Evolutionary conservation across 2,329 filamentous ascomycete species (phyloP).

Genomic region (Colletotrichum aenigma): DNA sequence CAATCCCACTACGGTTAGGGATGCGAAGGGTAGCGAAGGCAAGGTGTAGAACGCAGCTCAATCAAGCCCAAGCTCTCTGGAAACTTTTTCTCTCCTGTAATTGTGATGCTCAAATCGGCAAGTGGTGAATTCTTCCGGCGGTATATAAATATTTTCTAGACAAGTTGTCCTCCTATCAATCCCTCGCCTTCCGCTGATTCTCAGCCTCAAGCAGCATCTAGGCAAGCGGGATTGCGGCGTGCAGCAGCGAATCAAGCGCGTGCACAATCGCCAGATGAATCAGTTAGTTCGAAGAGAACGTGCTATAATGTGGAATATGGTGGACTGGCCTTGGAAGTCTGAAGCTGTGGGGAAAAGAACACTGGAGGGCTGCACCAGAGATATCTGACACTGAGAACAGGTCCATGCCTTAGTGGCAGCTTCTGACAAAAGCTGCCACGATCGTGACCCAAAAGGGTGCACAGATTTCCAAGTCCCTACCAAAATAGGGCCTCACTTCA

Average conservation of each 20-base stretch:
- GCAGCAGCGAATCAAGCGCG: no score
- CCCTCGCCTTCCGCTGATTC: no score
- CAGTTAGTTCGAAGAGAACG: background rate
- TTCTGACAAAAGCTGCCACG: no score
- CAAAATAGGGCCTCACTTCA: no score
- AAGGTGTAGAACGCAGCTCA: background rate
- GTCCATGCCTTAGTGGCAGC: no score
- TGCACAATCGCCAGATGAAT: background rate
- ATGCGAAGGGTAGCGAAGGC: background rate
- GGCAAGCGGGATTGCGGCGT: no score
- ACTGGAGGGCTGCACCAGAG: background rate
- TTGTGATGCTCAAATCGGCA: no score
- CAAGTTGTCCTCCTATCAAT: no score
- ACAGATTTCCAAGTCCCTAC: no score
- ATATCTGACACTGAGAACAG: background rate
- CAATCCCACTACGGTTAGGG: background rate
- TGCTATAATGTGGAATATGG: background rate
- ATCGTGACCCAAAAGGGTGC: no score
- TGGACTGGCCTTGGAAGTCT: background rate
- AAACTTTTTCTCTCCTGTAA: background rate
- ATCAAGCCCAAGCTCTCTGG: background rate
- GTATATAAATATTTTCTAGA: no score
- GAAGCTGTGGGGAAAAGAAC: background rate
- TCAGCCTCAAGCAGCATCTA: background rate
- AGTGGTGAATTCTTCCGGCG: no score